A percentile compares a stretch with the other conserved stretches of the same genome.
Conservation (phyloP, 192 early-diverging fungal species). For the Entomortierella chlamydospora region DNA sequence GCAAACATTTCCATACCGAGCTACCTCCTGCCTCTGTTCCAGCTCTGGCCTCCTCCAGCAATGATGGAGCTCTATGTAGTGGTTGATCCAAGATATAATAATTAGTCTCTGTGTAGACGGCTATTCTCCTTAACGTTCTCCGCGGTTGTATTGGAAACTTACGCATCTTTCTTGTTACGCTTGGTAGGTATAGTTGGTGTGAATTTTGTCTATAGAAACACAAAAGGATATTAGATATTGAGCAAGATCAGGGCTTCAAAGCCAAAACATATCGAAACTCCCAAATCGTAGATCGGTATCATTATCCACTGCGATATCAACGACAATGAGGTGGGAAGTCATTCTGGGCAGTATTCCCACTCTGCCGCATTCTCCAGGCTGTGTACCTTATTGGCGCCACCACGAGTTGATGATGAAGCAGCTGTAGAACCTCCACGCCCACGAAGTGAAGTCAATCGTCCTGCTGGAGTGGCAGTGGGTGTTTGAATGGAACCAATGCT, state of each 20-base stretch:
- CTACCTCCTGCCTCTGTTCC: slow-evolving; percentile 27
- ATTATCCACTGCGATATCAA: too few relatives aligned
- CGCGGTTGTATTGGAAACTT: slow-evolving; percentile 6
- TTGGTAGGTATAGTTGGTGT: slow-evolving; percentile 67
- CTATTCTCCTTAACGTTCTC: background rate
- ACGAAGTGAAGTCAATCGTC: slow-evolving; percentile 41
- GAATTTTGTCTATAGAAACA: slow-evolving; percentile 65
- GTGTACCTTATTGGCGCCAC: slow-evolving; percentile 57
- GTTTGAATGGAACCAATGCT: slow-evolving; percentile 50
- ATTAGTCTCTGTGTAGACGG: too few relatives aligned
- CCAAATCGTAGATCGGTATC: background rate
- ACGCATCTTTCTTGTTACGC: slow-evolving; percentile 68
- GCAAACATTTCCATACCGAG: too few relatives aligned
- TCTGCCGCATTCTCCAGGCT: too few relatives aligned
- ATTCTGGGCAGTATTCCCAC: too few relatives aligned
- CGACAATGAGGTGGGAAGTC: too few relatives aligned
- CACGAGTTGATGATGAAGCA: slow-evolving; percentile 37
- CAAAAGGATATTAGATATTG: too few relatives aligned
- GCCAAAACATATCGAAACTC: background rate
- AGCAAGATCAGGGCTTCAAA: too few relatives aligned
- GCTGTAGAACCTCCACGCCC: slow-evolving; percentile 29
- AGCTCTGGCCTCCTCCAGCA: slow-evolving; percentile 49
- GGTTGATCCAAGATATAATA: background rate
- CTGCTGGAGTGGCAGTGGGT: slow-evolving; percentile 36
- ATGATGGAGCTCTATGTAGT: slow-evolving; percentile 33